phyloP scores from a whole-genome alignment of 805 yeast species.

The Candida schatavii region DNA sequence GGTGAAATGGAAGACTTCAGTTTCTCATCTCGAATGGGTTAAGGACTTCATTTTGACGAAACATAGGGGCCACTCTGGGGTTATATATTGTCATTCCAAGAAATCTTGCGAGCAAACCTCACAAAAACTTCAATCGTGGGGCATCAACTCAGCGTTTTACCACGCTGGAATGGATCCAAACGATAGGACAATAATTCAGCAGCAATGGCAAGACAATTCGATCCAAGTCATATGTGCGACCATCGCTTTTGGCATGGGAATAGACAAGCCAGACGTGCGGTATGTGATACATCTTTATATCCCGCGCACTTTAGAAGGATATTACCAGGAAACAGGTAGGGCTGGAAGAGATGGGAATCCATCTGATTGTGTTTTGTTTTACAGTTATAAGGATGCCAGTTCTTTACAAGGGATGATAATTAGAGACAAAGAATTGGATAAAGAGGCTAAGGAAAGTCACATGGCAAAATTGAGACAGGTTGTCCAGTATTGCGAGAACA shows the following conservation, averaged over 20 bases:
- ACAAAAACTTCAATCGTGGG: constrained; percentile 51
- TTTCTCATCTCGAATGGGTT: constrained; percentile 56
- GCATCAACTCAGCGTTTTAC: constrained; percentile 71
- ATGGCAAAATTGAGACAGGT: constrained; percentile 75
- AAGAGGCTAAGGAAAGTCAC: constrained; percentile 70
- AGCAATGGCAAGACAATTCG: constrained; percentile 72
- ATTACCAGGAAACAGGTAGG: constrained; percentile 97
- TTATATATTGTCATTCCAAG: constrained; percentile 90
- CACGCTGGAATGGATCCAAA: constrained; percentile 94
- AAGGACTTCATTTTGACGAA: constrained; percentile 49
- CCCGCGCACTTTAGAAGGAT: constrained; percentile 91
- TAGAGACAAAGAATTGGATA: constrained; percentile 65
- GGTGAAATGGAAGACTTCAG: constrained; percentile 58
- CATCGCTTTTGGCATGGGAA: constrained; percentile 98
- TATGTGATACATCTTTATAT: constrained; percentile 85
- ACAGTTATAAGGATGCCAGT: constrained; percentile 76
- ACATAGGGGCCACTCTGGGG: constrained; percentile 68
- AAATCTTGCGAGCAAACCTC: constrained; percentile 84
- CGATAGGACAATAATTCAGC: constrained; percentile 69
- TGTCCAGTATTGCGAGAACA: constrained; percentile 86
- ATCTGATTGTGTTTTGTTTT: constrained; percentile 82
- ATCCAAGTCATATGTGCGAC: constrained; percentile 91
- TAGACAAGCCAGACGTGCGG: constrained; percentile 93
- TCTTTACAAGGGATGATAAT: constrained; percentile 73
- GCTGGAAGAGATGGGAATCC: constrained; percentile 94